Percentiles rank a stretch among this genome's conserved stretches.
These are phyloP conservation scores for Hebeloma cylindrosporum DNA, from an alignment of 768 basidiomycete species.

Conservation along the genomic window DNA sequence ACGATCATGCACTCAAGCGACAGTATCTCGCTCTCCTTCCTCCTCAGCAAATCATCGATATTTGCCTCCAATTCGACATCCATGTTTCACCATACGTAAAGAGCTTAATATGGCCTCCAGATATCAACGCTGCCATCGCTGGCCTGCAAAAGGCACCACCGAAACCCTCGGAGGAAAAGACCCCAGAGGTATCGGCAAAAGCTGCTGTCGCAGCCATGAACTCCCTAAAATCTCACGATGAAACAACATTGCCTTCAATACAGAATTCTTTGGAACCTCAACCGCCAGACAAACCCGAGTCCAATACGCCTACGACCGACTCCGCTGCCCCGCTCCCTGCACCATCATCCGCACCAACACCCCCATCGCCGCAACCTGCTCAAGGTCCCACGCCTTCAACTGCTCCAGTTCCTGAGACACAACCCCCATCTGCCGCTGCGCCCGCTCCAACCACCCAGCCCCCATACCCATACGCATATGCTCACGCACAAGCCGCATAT, in stretches of 20 bases:
- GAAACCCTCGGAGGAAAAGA: conserved; percentile 19
- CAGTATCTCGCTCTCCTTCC: conserved; percentile 69
- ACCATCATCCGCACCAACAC: background rate
- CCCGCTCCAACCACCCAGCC: conserved; percentile 32
- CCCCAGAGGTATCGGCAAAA: conserved; percentile 22
- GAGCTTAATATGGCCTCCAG: conserved; percentile 69
- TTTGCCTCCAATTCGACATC: conserved; percentile 70
- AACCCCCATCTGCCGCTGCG: background rate
- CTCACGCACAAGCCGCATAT: conserved; percentile 51
- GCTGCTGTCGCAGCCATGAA: conserved; percentile 27
- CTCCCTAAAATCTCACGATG: conserved; percentile 21
- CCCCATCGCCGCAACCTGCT: conserved; percentile 4
- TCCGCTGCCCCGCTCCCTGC: background rate
- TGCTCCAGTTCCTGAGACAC: background rate
- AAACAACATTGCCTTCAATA: conserved; percentile 13
- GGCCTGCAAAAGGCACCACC: conserved; percentile 41
- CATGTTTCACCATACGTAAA: conserved; percentile 67
- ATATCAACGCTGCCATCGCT: conserved; percentile 64
- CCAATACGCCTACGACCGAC: conserved; percentile 22
- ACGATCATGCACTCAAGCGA: conserved; percentile 66
- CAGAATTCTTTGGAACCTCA: conserved; percentile 22
- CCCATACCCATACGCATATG: conserved; percentile 57
- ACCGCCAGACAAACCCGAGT: conserved; percentile 21
- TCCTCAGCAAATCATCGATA: conserved; percentile 73
- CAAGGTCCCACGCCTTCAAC: conserved; percentile 11